Evolutionary conservation across 371 early-diverging fungal genomes (phyloP), one percentile per base, ranked within the genome.

Genomic region (Rhizomucor miehei): DNA sequence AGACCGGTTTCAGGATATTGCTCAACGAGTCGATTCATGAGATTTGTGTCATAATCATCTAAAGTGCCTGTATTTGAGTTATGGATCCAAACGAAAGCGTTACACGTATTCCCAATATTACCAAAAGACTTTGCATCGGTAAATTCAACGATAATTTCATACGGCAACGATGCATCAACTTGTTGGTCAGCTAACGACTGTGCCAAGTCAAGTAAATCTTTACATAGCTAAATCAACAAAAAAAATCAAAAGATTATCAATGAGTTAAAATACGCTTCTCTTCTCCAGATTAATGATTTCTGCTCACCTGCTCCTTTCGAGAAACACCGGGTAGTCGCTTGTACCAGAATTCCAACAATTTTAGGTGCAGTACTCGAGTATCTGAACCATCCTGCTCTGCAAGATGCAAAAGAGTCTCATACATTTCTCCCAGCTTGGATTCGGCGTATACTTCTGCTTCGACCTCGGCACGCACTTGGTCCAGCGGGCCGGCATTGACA

Each of bases 401-500:
- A n/a, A 65, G 41, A n/a, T 51, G 59, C n/a, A 81, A 51, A 13
- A 79, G 61, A 6, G 52, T 67, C 44, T 71, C 62, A 20, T 77
- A 71, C 50, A 82, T 75, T 2, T 46, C 35, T 41, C 73, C 68
- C 43, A 87, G 54, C 49, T 85, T 75, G 0, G 90, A 89, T 25
- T 74, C 60, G 10, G 63, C 67, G 51, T 74, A 84, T 6, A 89
- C 69, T 36, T 90, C 89, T 0, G 66, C 71, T 41, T 72, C 73
- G 0, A 89, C 89, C 37, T 81, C 67, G 1, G 54, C 65, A 21
- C 75, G 72, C 21, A 90, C 71, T 43, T 73, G 73, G 17, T 71
- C 75, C 9, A 81, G 57, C 4, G 88, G 82, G 5, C 86, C 86
- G 0, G 89, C 87, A 20, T 82, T 84, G 4, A 94, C 69, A 43